Evolutionary conservation across 2,329 filamentous ascomycete species (phyloP).

Genomic region (Aspergillus sp.): DNA sequence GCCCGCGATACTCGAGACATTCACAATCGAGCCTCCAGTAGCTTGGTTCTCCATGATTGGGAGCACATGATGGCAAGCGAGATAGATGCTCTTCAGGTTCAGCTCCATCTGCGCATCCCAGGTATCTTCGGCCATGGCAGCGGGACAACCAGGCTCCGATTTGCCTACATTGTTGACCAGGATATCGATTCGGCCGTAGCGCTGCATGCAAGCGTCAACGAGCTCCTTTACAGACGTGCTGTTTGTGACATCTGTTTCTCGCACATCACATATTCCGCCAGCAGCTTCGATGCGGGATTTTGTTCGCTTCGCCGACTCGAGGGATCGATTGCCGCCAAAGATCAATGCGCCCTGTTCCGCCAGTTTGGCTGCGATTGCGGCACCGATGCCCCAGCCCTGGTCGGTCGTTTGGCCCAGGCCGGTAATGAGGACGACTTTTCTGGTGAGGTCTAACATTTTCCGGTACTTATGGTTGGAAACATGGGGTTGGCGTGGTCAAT

Average conservation of each 20-base stretch:
- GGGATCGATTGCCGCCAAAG: conserved; percentile 56
- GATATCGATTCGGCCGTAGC: conserved; percentile 63
- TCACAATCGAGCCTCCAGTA: conserved; percentile 50
- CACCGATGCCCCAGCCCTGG: conserved; percentile 55
- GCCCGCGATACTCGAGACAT: conserved; percentile 57
- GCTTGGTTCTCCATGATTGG: conserved; percentile 30
- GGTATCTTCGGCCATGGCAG: conserved; percentile 51
- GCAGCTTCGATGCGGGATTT: neutral
- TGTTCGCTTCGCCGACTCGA: conserved; percentile 29
- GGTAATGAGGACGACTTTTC: conserved; percentile 31
- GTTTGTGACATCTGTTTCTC: conserved; percentile 59
- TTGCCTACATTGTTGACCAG: conserved; percentile 65
- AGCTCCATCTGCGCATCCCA: conserved; percentile 61
- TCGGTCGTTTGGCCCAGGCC: conserved; percentile 44
- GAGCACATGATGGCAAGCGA: conserved; percentile 51
- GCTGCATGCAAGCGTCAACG: conserved; percentile 56
- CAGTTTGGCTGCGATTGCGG: conserved; percentile 54
- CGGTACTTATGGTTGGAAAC: neutral
- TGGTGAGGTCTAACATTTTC: conserved; percentile 25
- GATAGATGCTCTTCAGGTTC: conserved; percentile 61
- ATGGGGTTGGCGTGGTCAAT: too few relatives aligned
- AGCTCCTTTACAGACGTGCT: conserved; percentile 56
- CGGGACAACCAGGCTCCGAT: conserved; percentile 58
- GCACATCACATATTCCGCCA: conserved; percentile 43
- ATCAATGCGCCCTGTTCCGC: conserved; percentile 55